phyloP scores from a whole-genome alignment of 140 eudicot genomes.

The Flaveria floridana region DNA sequence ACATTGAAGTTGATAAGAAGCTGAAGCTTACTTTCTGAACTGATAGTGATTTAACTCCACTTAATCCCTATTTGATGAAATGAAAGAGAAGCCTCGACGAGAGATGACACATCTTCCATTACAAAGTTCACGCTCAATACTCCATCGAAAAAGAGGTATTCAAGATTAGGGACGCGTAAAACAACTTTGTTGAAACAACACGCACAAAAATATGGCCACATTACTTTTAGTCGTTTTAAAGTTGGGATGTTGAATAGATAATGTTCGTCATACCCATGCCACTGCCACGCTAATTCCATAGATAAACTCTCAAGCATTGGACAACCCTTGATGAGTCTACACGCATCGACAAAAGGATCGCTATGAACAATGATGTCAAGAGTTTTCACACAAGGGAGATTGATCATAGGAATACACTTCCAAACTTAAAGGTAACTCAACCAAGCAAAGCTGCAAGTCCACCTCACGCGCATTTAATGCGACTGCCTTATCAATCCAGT shows the following conservation, averaged over 20 bases:
- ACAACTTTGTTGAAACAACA: not conserved
- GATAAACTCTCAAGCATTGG: slow-evolving; percentile 30
- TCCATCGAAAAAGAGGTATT: not conserved
- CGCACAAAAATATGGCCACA: too few relatives aligned
- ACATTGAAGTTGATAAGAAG: not conserved
- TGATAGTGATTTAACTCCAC: slow-evolving; percentile 16
- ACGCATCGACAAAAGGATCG: not conserved
- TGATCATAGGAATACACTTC: not conserved
- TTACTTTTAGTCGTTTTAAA: slow-evolving; percentile 9
- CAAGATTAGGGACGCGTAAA: slow-evolving; percentile 27
- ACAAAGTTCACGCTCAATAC: not conserved
- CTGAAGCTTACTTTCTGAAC: not conserved
- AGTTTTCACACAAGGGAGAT: slow-evolving; percentile 20
- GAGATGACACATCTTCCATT: slow-evolving; percentile 14
- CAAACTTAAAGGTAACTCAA: not conserved
- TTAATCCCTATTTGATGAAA: not conserved
- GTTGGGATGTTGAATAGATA: slow-evolving; percentile 9
- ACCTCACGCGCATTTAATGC: not conserved
- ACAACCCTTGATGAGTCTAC: slow-evolving; percentile 12
- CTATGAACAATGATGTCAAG: not conserved
- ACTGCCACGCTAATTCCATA: not conserved
- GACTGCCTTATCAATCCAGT: slow-evolving; percentile 8
- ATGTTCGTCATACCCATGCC: not conserved
- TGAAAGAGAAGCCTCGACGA: slow-evolving; percentile 11
- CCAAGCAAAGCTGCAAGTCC: not conserved